Percentiles rank a stretch among this genome's conserved stretches.
These are phyloP conservation scores for Penicillium dipodomyicola DNA, from an alignment of 495 filamentous ascomycete genomes.

Conservation along the genomic window DNA sequence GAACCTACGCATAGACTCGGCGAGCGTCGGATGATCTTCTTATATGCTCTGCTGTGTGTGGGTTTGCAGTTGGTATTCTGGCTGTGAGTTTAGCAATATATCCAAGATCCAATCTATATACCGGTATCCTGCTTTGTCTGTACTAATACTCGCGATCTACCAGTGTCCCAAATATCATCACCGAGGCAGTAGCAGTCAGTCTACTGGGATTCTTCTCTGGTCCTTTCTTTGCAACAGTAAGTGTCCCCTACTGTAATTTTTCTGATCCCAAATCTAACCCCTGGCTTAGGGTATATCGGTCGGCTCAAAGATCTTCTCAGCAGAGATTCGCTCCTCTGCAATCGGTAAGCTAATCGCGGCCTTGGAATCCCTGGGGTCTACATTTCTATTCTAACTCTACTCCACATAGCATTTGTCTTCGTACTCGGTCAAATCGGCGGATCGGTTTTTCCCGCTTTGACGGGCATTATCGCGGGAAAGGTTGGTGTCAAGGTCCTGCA, in stretches of 20 bases:
- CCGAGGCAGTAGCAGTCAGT: constrained; percentile 34
- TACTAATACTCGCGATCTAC: not conserved
- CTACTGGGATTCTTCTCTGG: constrained; percentile 32
- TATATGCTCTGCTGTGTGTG: constrained; percentile 33
- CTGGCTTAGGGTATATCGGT: constrained; percentile 31
- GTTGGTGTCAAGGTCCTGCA: constrained; percentile 33
- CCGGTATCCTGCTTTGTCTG: not conserved
- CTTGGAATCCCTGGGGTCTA: too few relatives aligned
- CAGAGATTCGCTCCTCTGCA: constrained; percentile 29
- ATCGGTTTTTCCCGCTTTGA: constrained; percentile 30
- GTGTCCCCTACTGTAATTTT: not conserved
- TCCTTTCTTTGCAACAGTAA: constrained; percentile 36
- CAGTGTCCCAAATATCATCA: constrained; percentile 35
- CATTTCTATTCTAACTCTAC: not conserved
- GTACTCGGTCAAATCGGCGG: constrained; percentile 32
- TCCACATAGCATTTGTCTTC: constrained; percentile 26
- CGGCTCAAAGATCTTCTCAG: constrained; percentile 29
- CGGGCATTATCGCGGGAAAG: constrained; percentile 26
- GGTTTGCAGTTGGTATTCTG: constrained; percentile 34
- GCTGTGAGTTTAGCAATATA: constrained; percentile 25
- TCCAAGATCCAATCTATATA: not conserved
- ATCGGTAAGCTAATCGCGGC: constrained; percentile 16
- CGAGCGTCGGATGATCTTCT: constrained; percentile 31
- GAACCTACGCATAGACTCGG: constrained; percentile 32
- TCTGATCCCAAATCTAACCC: not conserved